Evolutionary conservation across 2,329 filamentous ascomycete species (phyloP).

Genomic region (Zarea fungicola): DNA sequence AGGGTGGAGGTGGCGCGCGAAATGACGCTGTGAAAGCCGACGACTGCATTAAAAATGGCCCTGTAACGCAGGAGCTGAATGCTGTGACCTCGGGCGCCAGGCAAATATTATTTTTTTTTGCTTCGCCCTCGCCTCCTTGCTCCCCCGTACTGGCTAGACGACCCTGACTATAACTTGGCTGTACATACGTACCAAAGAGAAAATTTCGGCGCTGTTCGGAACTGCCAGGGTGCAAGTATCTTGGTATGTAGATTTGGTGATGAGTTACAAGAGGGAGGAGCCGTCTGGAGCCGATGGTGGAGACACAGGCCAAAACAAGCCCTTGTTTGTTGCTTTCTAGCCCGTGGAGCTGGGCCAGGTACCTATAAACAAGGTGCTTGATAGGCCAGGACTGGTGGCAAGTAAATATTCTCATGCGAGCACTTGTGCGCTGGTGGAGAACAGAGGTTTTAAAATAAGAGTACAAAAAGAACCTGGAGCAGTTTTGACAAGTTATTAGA

Average conservation of each 20-base stretch:
- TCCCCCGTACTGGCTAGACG: neutral
- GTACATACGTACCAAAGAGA: neutral
- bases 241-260: neutral
- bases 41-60: neutral
- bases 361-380: neutral
- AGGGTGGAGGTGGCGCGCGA: conserved; percentile 2
- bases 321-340: conserved; percentile 8
- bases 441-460: neutral
- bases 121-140: neutral
- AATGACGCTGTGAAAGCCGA: conserved; percentile 9
- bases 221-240: conserved; percentile 2
- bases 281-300: neutral
- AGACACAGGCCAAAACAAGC: neutral
- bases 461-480: neutral
- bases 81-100: conserved; percentile 5
- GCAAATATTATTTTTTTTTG: conserved; percentile 2
- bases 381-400: neutral
- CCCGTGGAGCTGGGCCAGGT: neutral
- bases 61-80: neutral
- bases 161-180: neutral
- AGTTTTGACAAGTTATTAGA: neutral
- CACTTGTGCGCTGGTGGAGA: conserved; percentile 6
- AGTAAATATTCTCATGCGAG: neutral
- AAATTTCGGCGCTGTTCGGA: conserved; percentile 6
- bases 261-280: conserved; percentile 2